A percentile compares a stretch with the other conserved stretches of the same genome.
phyloP scores from a whole-genome alignment of 1,139 yeast genomes.

The Candida tunisiensis region DNA sequence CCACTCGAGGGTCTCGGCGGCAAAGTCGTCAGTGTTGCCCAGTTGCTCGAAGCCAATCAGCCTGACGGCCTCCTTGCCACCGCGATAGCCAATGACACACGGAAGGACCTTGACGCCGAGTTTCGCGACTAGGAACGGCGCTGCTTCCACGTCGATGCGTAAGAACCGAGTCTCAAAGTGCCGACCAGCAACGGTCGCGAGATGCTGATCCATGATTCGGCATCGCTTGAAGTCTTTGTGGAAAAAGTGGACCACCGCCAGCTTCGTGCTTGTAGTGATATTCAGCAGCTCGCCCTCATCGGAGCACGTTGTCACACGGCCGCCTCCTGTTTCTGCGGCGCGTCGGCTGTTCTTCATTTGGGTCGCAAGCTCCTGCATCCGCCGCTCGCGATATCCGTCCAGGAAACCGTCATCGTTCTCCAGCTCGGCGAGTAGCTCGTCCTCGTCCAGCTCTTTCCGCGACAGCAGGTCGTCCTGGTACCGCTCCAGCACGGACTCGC shows the following conservation, averaged over 20 bases:
- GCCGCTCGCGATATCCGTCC: conserved; percentile 60
- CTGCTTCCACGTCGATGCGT: conserved; percentile 41
- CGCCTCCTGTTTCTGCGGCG: conserved; percentile 25
- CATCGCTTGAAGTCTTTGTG: conserved; percentile 48
- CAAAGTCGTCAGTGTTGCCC: conserved; percentile 25
- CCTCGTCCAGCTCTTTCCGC: conserved; percentile 11
- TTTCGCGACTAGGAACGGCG: conserved; percentile 56
- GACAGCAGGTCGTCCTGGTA: conserved; percentile 1
- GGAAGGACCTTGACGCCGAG: conserved; percentile 54
- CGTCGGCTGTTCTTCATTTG: conserved; percentile 25
- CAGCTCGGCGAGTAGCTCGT: conserved; percentile 25
- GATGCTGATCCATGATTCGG: conserved; percentile 34
- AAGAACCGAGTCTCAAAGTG: conserved; percentile 41
- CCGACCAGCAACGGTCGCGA: conserved; percentile 38
- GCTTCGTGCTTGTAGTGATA: conserved; percentile 25
- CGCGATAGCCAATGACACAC: conserved; percentile 42
- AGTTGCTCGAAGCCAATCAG: conserved; percentile 54
- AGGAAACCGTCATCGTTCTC: conserved; percentile 52
- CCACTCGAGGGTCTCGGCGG: conserved; percentile 30
- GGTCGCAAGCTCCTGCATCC: conserved; percentile 40
- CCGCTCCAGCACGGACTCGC: background rate
- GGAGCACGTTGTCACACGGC: conserved; percentile 23
- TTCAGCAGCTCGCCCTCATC: conserved; percentile 43
- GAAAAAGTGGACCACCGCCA: conserved; percentile 47
- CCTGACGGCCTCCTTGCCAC: conserved; percentile 41